A percentile compares a stretch with the other conserved stretches of the same genome.
Evolutionary conservation across 1,139 yeast species (phyloP).

Genomic region (Geotrichum siamense): DNA sequence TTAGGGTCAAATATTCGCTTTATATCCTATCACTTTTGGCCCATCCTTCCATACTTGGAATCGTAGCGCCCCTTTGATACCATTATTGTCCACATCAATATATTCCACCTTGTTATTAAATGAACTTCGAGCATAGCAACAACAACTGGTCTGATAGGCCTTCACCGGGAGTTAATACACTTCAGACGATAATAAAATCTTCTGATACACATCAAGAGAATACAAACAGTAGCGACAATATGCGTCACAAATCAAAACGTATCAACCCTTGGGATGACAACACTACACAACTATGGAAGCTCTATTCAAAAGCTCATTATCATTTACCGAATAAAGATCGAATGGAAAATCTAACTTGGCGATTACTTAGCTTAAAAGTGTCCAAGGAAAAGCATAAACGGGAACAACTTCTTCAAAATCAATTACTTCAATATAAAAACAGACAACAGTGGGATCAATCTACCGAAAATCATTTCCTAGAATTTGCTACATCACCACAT

Average conservation of each 20-base stretch:
- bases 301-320: slow-evolving; percentile 72
- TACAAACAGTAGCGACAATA: slow-evolving; percentile 32
- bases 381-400: slow-evolving; percentile 1
- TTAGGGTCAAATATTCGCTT: too few species aligned
- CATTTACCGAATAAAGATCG: slow-evolving; percentile 67
- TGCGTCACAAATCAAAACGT: slow-evolving; percentile 12
- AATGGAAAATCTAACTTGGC: slow-evolving; percentile 80
- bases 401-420: slow-evolving; percentile 4
- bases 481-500: background rate
- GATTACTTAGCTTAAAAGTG: slow-evolving; percentile 61
- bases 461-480: background rate
- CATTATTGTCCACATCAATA: too few species aligned
- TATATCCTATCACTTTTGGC: too few species aligned
- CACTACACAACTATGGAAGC: slow-evolving; percentile 56
- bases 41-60: too few species aligned
- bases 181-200: slow-evolving; percentile 13
- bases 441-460: background rate
- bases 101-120: too few species aligned
- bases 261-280: slow-evolving; percentile 24
- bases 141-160: slow-evolving; percentile 4
- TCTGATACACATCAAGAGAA: slow-evolving; percentile 51
- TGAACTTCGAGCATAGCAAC: slow-evolving; percentile 5
- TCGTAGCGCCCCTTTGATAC: too few species aligned
- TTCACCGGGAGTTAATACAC: slow-evolving; percentile 8
- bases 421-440: slow-evolving; percentile 5